Percentiles rank a stretch among this genome's conserved stretches.
These are phyloP conservation scores for Isoetes engelmannii DNA, from an alignment of 83 land plant genomes.

Conservation along the genomic window DNA sequence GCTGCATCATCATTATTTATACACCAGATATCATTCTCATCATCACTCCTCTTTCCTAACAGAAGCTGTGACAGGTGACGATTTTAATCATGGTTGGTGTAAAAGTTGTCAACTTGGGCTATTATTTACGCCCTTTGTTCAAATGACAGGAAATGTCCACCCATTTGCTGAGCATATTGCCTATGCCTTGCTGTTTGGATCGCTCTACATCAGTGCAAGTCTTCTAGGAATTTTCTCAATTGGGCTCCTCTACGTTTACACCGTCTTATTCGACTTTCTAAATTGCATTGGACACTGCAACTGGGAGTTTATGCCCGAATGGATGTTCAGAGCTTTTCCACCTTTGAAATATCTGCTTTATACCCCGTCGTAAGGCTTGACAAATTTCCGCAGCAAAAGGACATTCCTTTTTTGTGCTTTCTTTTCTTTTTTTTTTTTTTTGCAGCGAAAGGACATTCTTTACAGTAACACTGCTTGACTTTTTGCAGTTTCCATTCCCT, in stretches of 20 bases:
- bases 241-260: conserved; percentile 35
- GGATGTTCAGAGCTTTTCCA: conserved; percentile 51
- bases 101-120: background rate
- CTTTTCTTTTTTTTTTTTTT: background rate
- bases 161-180: conserved; percentile 74
- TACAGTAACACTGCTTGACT: background rate
- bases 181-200: conserved; percentile 45
- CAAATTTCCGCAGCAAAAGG: background rate
- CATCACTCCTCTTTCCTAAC: conserved; percentile 87
- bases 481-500: conserved; percentile 58
- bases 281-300: conserved; percentile 89
- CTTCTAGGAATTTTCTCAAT: conserved; percentile 37
- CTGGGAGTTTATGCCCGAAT: conserved; percentile 65
- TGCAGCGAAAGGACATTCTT: background rate
- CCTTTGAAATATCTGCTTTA: conserved; percentile 77
- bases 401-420: background rate
- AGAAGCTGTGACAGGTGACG: conserved; percentile 68
- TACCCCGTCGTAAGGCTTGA: conserved; percentile 75
- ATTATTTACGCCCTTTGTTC: background rate
- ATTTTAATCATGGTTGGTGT: background rate
- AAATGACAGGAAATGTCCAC: conserved; percentile 67
- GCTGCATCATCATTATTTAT: conserved; percentile 82
- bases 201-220: conserved; percentile 25
- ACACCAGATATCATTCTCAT: conserved; percentile 79
- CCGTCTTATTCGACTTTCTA: conserved; percentile 62